Evolutionary conservation across 768 basidiomycete species (phyloP).

Genomic region (Leucogyrophana mollusca): DNA sequence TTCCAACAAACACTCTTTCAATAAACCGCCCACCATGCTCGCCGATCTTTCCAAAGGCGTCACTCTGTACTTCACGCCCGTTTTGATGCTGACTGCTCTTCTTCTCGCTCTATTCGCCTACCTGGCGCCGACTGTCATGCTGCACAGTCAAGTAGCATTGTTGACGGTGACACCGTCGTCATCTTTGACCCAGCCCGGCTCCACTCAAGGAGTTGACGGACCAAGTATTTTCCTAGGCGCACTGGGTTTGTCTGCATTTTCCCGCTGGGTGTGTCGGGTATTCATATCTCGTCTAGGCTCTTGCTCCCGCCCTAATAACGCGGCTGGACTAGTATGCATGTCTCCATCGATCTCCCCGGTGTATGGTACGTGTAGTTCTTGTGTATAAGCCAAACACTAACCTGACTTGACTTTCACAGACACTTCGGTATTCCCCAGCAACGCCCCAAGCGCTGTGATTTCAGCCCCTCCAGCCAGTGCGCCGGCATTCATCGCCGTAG

Average conservation of each 20-base stretch:
- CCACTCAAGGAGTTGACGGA: slow-evolving; percentile 49
- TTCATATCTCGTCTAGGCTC: slow-evolving; percentile 49
- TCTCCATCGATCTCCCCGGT: slow-evolving; percentile 49
- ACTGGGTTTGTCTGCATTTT: slow-evolving; percentile 45
- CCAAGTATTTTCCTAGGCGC: slow-evolving; percentile 66
- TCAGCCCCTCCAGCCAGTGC: slow-evolving; percentile 61
- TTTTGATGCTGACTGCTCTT: slow-evolving; percentile 64
- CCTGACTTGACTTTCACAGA: slow-evolving; percentile 38
- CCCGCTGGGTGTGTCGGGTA: slow-evolving; percentile 3
- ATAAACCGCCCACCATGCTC: slow-evolving; percentile 50
- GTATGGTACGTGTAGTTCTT: slow-evolving; percentile 54
- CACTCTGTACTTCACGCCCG: slow-evolving; percentile 65
- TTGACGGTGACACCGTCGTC: slow-evolving; percentile 62
- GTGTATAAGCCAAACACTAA: neutral
- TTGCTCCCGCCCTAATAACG: slow-evolving; percentile 53
- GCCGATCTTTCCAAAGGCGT: slow-evolving; percentile 65
- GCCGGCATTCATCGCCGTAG: slow-evolving; percentile 62
- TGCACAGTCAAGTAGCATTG: slow-evolving; percentile 63
- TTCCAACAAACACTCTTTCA: slow-evolving; percentile 5
- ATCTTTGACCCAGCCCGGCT: slow-evolving; percentile 33
- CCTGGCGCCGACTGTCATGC: slow-evolving; percentile 61
- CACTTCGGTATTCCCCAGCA: slow-evolving; percentile 57
- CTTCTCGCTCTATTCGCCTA: slow-evolving; percentile 66
- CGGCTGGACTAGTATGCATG: slow-evolving; percentile 55
- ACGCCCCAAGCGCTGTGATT: slow-evolving; percentile 53